phyloP scores from a whole-genome alignment of 805 yeast species.

The Kuraishia borneana region DNA sequence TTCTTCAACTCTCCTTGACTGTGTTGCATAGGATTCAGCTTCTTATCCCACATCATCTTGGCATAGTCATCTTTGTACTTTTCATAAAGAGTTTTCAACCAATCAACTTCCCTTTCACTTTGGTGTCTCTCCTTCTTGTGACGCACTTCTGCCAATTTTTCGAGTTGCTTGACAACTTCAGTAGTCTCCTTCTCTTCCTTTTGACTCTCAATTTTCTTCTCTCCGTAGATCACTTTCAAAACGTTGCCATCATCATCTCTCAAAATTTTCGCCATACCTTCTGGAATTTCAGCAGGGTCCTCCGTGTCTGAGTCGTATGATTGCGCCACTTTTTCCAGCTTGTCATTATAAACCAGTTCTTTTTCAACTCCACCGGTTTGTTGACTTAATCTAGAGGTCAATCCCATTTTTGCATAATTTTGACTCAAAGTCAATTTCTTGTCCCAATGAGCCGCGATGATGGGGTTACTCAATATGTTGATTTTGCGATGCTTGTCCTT shows the following conservation, averaged over 20 bases:
- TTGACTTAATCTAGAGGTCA: slow-evolving; percentile 51
- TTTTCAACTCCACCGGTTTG: slow-evolving; percentile 79
- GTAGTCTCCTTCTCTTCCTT: slow-evolving; percentile 25
- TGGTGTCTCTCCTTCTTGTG: slow-evolving; percentile 28
- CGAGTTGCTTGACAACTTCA: slow-evolving; percentile 59
- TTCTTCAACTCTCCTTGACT: slow-evolving; percentile 73
- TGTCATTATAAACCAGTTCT: slow-evolving; percentile 20
- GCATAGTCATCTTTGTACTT: slow-evolving; percentile 84
- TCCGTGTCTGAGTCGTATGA: slow-evolving; percentile 25
- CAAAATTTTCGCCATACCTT: slow-evolving; percentile 68
- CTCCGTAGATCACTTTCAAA: slow-evolving; percentile 58
- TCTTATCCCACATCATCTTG: slow-evolving; percentile 88
- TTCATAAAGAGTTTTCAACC: slow-evolving; percentile 53
- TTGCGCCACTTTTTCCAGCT: slow-evolving; percentile 19
- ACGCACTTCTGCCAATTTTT: slow-evolving; percentile 39
- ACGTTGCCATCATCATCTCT: slow-evolving; percentile 65
- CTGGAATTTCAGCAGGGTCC: slow-evolving; percentile 53
- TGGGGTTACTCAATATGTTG: slow-evolving; percentile 60
- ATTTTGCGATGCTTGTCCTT: slow-evolving; percentile 64
- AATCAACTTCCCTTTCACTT: slow-evolving; percentile 63
- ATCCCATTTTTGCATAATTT: slow-evolving; percentile 76
- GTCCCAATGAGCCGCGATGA: slow-evolving; percentile 90
- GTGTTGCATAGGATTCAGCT: slow-evolving; percentile 74
- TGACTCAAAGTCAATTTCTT: slow-evolving; percentile 68
- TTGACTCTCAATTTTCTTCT: slow-evolving; percentile 30